These are phyloP conservation scores for Neopestalotiopsis rosae DNA, from an alignment of 2,329 filamentous ascomycete genomes.

Conservation along the genomic window DNA sequence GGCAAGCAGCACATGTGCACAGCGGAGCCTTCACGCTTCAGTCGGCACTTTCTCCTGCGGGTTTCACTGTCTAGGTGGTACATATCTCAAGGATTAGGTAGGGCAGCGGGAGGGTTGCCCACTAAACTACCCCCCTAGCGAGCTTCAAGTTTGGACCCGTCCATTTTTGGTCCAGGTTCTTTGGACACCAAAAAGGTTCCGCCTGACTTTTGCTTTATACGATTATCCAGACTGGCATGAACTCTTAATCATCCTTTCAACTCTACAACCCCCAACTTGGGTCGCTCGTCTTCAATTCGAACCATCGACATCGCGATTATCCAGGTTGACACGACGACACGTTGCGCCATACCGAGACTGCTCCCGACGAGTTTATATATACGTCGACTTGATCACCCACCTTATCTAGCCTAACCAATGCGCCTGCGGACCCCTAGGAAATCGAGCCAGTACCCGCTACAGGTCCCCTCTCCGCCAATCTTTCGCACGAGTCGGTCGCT, in stretches of 20 bases:
- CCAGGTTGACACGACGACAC: neutral
- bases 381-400: neutral
- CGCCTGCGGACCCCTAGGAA: neutral
- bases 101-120: constrained; percentile 1
- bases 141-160: constrained; percentile 1
- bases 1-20: neutral
- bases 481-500: constrained; percentile 8
- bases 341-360: neutral
- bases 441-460: neutral
- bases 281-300: neutral
- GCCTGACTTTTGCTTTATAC: constrained; percentile 7
- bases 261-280: neutral
- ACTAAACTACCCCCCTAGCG: neutral
- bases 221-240: neutral
- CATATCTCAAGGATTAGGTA: neutral
- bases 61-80: neutral
- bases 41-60: neutral
- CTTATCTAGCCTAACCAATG: neutral
- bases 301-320: neutral
- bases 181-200: constrained; percentile 2
- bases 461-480: constrained; percentile 8
- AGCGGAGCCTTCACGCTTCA: constrained; percentile 1
- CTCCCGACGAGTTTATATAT: neutral
- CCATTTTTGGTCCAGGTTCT: constrained; percentile 3
- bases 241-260: neutral